A percentile compares a stretch with the other conserved stretches of the same genome.
phyloP scores from a whole-genome alignment of 2,329 filamentous ascomycete genomes.

The Xylariomycetidae sp. region DNA sequence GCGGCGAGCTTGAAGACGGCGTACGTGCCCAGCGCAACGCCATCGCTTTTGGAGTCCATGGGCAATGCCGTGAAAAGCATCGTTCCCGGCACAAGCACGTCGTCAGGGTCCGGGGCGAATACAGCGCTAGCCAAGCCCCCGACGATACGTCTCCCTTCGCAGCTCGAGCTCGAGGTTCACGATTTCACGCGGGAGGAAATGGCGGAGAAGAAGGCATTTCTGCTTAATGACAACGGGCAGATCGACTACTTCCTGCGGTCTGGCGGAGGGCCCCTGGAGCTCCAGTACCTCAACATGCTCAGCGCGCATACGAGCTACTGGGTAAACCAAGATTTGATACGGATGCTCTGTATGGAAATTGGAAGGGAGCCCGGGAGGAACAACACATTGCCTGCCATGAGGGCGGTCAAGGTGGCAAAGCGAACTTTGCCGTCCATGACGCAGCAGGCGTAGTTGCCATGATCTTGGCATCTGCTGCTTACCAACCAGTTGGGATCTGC shows the following conservation, averaged over 20 bases:
- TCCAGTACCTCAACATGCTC: constrained; percentile 96
- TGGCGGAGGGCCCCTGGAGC: constrained; percentile 80
- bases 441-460: neutral
- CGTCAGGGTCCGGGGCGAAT: constrained; percentile 25
- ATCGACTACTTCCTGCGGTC: constrained; percentile 85
- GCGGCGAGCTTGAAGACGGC: constrained; percentile 70
- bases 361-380: constrained; percentile 66
- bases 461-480: neutral
- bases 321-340: constrained; percentile 79
- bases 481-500: neutral
- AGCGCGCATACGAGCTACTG: constrained; percentile 95
- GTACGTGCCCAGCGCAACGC: constrained; percentile 67
- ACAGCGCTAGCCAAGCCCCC: constrained; percentile 28
- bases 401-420: constrained; percentile 49
- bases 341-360: constrained; percentile 83
- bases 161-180: constrained; percentile 89
- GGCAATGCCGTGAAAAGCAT: constrained; percentile 57
- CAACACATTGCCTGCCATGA: constrained; percentile 50
- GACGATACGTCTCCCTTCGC: constrained; percentile 48
- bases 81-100: constrained; percentile 43
- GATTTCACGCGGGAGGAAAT: constrained; percentile 90
- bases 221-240: constrained; percentile 95
- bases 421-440: constrained; percentile 19
- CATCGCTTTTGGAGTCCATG: constrained; percentile 59
- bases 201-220: constrained; percentile 77